Percentiles rank a stretch among this genome's conserved stretches.
Evolutionary conservation across 371 early-diverging fungal species (phyloP).

Genomic region (Pancytospora philotis): DNA sequence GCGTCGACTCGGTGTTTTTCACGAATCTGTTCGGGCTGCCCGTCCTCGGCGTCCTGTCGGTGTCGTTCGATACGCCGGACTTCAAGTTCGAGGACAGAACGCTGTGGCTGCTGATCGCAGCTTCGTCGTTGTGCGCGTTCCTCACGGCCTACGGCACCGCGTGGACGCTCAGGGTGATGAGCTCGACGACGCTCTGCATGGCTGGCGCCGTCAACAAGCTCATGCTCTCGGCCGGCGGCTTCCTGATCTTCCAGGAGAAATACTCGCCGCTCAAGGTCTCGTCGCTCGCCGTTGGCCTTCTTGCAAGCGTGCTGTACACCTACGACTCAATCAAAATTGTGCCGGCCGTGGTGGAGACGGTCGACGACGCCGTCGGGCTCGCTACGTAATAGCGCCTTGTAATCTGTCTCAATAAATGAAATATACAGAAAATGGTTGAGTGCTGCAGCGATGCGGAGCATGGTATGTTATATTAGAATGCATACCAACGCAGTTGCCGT

Average conservation of each 20-base stretch:
- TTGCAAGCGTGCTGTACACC: slow-evolving; percentile 36
- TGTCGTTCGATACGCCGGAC: slow-evolving; percentile 63
- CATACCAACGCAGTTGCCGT: too few relatives aligned
- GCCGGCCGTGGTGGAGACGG: not conserved
- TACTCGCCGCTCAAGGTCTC: slow-evolving; percentile 19
- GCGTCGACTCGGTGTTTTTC: slow-evolving; percentile 86
- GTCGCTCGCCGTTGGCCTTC: slow-evolving; percentile 32
- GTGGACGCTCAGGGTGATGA: slow-evolving; percentile 82
- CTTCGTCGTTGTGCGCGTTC: slow-evolving; percentile 76
- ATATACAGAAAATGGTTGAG: too few relatives aligned
- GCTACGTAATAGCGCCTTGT: too few relatives aligned
- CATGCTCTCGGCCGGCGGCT: slow-evolving; percentile 80
- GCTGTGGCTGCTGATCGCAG: slow-evolving; percentile 60
- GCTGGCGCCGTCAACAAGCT: slow-evolving; percentile 95
- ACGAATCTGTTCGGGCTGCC: slow-evolving; percentile 80
- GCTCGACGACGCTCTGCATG: slow-evolving; percentile 89
- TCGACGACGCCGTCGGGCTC: too few relatives aligned
- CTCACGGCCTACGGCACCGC: slow-evolving; percentile 69
- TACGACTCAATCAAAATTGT: slow-evolving; percentile 19
- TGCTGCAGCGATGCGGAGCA: too few relatives aligned
- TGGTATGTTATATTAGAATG: too few relatives aligned
- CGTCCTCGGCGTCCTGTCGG: slow-evolving; percentile 66
- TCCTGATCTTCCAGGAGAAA: slow-evolving; percentile 61
- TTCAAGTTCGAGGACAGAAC: not conserved
- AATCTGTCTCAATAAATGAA: too few relatives aligned